phyloP scores from a whole-genome alignment of 495 filamentous ascomycete species.

The Xylaria curta region DNA sequence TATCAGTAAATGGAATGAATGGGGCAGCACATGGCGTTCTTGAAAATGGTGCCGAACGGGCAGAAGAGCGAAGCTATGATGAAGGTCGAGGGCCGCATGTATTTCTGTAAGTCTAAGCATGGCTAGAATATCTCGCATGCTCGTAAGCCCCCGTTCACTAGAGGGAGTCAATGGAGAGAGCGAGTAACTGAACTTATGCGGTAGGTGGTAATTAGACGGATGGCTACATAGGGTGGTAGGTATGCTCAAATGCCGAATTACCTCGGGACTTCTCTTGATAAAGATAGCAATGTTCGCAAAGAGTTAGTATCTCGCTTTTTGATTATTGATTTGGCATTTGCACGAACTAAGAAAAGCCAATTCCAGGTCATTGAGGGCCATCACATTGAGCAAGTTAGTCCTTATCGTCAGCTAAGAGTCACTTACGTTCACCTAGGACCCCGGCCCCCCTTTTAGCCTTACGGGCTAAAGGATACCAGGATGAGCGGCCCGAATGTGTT shows the following conservation, averaged over 20 bases:
- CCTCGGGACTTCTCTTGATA: neutral
- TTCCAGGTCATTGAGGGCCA: neutral
- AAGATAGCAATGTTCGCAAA: neutral
- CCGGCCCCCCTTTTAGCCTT: conserved; percentile 5
- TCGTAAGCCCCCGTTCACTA: neutral
- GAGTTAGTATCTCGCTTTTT: neutral
- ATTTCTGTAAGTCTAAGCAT: neutral
- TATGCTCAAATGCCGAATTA: neutral
- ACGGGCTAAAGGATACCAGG: conserved; percentile 21
- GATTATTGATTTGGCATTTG: neutral
- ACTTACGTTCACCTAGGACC: neutral
- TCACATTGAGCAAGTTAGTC: conserved; percentile 8
- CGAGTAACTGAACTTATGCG: neutral
- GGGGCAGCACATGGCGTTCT: neutral
- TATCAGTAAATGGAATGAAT: neutral
- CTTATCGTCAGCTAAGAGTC: conserved; percentile 12
- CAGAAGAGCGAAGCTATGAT: neutral
- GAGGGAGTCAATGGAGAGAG: neutral
- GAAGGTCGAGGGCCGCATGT: neutral
- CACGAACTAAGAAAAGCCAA: no score
- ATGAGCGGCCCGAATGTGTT: conserved; percentile 25
- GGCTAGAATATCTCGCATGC: neutral
- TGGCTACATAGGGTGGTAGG: no score
- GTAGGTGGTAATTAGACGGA: neutral
- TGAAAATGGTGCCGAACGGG: neutral